A percentile compares a stretch with the other conserved stretches of the same genome.
Evolutionary conservation across 805 yeast species (phyloP).

Genomic region (Candida corydali): DNA sequence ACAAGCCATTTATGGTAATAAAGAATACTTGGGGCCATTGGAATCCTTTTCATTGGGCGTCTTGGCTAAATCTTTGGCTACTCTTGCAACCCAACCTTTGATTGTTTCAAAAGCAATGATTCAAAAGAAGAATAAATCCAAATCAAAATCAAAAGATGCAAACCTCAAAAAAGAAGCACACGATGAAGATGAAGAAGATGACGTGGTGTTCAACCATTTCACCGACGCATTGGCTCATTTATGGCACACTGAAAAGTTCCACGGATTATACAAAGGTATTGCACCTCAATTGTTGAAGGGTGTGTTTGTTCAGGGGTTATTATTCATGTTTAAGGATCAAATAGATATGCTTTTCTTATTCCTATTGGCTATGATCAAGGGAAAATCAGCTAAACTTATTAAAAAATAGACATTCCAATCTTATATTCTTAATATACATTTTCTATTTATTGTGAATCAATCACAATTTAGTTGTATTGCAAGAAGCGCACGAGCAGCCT

Average conservation of each 20-base stretch:
- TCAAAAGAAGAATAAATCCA: slow-evolving; percentile 43
- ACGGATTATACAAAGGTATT: slow-evolving; percentile 73
- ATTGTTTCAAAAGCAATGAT: slow-evolving; percentile 81
- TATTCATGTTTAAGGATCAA: slow-evolving; percentile 79
- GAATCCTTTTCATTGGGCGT: slow-evolving; percentile 74
- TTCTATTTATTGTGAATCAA: neutral
- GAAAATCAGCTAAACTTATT: slow-evolving; percentile 7
- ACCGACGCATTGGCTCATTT: slow-evolving; percentile 60
- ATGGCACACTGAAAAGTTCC: slow-evolving; percentile 58
- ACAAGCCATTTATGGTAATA: slow-evolving; percentile 41
- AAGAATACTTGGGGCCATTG: slow-evolving; percentile 48
- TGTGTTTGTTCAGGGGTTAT: slow-evolving; percentile 76
- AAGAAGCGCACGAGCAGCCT: slow-evolving; percentile 3
- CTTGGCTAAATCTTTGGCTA: slow-evolving; percentile 76
- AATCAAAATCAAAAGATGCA: slow-evolving; percentile 19
- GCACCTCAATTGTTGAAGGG: slow-evolving; percentile 80
- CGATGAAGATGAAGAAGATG: slow-evolving; percentile 28
- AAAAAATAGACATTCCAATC: slow-evolving; percentile 1
- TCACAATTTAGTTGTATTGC: slow-evolving; percentile 4
- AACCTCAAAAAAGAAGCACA: slow-evolving; percentile 11
- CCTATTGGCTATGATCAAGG: slow-evolving; percentile 26
- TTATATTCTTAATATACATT: slow-evolving; percentile 4
- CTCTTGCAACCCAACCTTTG: slow-evolving; percentile 76
- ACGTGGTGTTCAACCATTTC: slow-evolving; percentile 50
- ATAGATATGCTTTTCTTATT: slow-evolving; percentile 38